Evolutionary conservation across 768 basidiomycete genomes (phyloP), one percentile per base, ranked within the genome.

Genomic region (Kwoniella botswanensis): DNA sequence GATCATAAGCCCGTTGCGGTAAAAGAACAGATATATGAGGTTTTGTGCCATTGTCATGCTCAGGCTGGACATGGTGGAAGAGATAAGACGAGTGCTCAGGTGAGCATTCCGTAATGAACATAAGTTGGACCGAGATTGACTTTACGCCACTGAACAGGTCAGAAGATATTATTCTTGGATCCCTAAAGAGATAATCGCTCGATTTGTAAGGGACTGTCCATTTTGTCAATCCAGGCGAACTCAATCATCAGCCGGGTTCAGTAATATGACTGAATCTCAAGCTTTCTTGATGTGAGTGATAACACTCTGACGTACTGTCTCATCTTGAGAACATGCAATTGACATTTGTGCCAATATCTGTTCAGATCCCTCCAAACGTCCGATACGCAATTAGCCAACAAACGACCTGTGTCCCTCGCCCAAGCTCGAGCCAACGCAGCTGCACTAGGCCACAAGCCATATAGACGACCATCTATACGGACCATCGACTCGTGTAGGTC

Each of bases 121-220:
- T 7, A 35, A 35, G 35, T 35, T 7, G 35, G 7, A 35, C 7
- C 35, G 35, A 35, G 6, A 35, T 35, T 35, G 35, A 35, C 35
- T 35, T 35, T 7, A 35, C 35, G 35, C 35, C 35, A 35, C 35
- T 35, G 2, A 18, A 2, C 85, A 88, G 67, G 87, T 93, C 50
- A 86, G 90, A 59, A 85, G 88, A 70, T 87, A 88, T 75, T 94
- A 92, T 81, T 90, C 91, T 10, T 93, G 90, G 89, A 88, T 94
- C 29, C 92, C 93, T 17, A 93, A 93, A 83, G 90, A 92, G 77
- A 88, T 94, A 53, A 88, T 93, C 57, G 88, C 90, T 18, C 88
- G 88, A 69, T 94, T 92, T 78, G 89, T 93, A 83, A 89, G 89
- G 82, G 87, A 87, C 26, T 93, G 93, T 77, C 93, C 92, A 15